Conservation (phyloP, 2,329 filamentous ascomycete genomes). For the Venturia asperata region DNA sequence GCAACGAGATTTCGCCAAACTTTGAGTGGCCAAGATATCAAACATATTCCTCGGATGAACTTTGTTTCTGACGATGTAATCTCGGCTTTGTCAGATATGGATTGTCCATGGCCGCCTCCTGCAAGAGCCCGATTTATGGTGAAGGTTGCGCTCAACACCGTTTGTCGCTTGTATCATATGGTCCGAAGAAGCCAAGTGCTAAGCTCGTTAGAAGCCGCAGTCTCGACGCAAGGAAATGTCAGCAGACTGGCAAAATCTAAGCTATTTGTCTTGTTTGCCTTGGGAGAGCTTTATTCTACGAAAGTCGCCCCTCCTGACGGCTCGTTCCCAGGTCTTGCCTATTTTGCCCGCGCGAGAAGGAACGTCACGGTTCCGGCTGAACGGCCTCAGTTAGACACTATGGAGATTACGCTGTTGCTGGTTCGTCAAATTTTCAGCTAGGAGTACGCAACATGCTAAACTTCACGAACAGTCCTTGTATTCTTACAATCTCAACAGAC, state of each 20-base stretch:
- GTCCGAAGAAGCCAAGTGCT: constrained; percentile 36
- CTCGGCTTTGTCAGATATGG: constrained; percentile 30
- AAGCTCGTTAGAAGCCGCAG: constrained; percentile 33
- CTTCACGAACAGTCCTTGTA: constrained; percentile 37
- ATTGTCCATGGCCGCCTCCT: constrained; percentile 36
- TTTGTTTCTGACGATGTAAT: constrained; percentile 31
- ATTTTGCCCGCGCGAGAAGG: constrained; percentile 38
- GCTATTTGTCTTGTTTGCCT: constrained; percentile 40
- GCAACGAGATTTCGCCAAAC: constrained; percentile 33
- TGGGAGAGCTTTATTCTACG: constrained; percentile 42
- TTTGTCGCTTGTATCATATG: constrained; percentile 39
- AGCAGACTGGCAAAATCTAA: constrained; percentile 35
- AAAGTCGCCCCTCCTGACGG: constrained; percentile 30
- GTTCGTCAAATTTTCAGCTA: neutral
- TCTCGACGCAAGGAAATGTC: constrained; percentile 31
- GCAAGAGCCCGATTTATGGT: constrained; percentile 35
- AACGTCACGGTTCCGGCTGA: constrained; percentile 38
- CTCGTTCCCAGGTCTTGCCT: constrained; percentile 39
- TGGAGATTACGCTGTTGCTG: constrained; percentile 41
- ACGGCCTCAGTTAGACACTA: constrained; percentile 37
- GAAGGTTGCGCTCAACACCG: constrained; percentile 37
- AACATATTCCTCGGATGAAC: constrained; percentile 31
- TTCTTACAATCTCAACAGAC: constrained; percentile 39
- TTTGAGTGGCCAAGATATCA: constrained; percentile 24
- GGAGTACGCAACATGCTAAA: too few relatives aligned